These are phyloP conservation scores for Nemania serpens DNA, from an alignment of 2,329 filamentous ascomycete species.

Conservation along the genomic window DNA sequence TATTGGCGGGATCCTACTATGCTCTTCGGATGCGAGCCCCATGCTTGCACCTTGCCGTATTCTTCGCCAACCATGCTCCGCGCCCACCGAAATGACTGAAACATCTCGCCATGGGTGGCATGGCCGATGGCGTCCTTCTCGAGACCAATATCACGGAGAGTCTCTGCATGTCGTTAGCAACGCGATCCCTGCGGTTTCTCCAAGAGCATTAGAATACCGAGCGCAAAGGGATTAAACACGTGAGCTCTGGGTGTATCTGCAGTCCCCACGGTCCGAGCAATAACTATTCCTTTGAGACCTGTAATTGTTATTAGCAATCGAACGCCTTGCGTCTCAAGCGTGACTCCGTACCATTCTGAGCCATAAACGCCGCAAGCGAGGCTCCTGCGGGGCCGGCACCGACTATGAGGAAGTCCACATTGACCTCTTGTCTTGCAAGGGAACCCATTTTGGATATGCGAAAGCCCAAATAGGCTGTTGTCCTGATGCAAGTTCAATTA, in stretches of 20 bases:
- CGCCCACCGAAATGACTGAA: constrained; percentile 59
- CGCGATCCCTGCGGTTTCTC: not conserved
- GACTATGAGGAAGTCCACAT: constrained; percentile 51
- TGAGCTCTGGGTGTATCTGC: constrained; percentile 64
- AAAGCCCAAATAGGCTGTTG: not conserved
- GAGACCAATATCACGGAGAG: constrained; percentile 56
- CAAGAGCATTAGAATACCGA: constrained; percentile 41
- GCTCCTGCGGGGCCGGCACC: constrained; percentile 33
- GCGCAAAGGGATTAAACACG: constrained; percentile 62
- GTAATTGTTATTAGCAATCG: not conserved
- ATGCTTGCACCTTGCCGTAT: constrained; percentile 54
- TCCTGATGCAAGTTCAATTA: not conserved
- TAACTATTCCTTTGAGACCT: constrained; percentile 58
- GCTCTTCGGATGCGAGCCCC: constrained; percentile 53
- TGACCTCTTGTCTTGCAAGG: not conserved
- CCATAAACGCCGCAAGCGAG: constrained; percentile 31
- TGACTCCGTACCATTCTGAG: constrained; percentile 27
- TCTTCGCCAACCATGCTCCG: constrained; percentile 58
- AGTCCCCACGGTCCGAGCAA: constrained; percentile 54
- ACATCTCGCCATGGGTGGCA: constrained; percentile 46
- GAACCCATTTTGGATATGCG: constrained; percentile 16
- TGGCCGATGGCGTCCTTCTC: constrained; percentile 47
- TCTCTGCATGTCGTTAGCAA: constrained; percentile 45
- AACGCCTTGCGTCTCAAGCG: not conserved
- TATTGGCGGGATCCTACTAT: constrained; percentile 40